Evolutionary conservation across 495 filamentous ascomycete genomes (phyloP).

Genomic region (Podospora sp.): DNA sequence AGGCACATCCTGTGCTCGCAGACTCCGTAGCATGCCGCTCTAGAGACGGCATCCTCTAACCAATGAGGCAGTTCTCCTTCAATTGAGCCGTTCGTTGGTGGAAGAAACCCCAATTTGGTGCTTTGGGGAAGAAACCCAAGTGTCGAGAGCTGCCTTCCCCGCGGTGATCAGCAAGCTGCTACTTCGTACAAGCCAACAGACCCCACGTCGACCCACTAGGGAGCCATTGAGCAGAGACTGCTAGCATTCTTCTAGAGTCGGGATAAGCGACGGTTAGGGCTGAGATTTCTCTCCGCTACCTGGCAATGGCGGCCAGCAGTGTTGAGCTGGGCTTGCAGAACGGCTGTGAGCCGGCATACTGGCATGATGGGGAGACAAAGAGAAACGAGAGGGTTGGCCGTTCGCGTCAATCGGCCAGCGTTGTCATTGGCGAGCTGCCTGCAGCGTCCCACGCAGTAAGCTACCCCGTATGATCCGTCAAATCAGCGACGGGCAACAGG

Average conservation of each 20-base stretch:
- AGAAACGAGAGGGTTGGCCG: background rate
- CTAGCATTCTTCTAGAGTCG: no score
- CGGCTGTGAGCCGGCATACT: background rate
- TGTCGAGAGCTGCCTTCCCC: background rate
- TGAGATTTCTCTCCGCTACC: background rate
- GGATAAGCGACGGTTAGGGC: slow-evolving; percentile 11
- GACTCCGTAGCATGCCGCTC: background rate
- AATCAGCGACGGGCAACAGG: background rate
- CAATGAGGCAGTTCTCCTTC: background rate
- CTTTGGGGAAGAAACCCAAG: background rate
- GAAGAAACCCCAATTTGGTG: slow-evolving; percentile 2
- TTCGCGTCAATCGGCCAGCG: slow-evolving; percentile 4
- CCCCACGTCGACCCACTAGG: background rate
- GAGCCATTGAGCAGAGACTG: background rate
- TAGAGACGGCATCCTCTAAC: background rate
- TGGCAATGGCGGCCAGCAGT: background rate
- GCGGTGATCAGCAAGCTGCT: background rate
- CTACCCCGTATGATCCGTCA: slow-evolving; percentile 6
- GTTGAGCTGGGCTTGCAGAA: background rate
- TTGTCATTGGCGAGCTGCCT: slow-evolving; percentile 4
- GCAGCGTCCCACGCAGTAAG: slow-evolving; percentile 2
- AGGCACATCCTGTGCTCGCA: background rate
- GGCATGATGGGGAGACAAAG: background rate
- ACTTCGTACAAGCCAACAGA: background rate
- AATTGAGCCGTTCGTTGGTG: slow-evolving; percentile 9